These are phyloP conservation scores for Mallotus repandus DNA, from an alignment of 441 rosid species.

Conservation along the genomic window DNA sequence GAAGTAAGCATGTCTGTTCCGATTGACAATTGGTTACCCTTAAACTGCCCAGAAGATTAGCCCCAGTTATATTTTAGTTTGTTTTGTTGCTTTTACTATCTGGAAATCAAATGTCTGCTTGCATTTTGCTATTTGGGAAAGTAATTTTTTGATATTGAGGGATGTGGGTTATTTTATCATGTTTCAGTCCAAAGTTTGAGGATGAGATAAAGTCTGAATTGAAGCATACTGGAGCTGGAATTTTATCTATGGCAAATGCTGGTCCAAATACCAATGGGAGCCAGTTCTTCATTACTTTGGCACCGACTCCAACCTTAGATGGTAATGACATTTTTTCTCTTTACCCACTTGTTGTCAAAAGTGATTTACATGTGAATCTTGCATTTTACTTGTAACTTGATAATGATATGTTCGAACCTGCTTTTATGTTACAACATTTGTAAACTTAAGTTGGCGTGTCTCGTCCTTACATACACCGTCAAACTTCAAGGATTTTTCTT, in stretches of 20 bases:
- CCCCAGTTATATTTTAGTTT: background rate
- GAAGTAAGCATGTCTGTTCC: too few relatives aligned
- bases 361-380: background rate
- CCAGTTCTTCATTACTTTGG: slow-evolving; percentile 89
- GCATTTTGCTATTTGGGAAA: background rate
- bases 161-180: background rate
- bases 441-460: background rate
- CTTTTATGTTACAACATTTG: background rate
- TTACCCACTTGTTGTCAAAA: background rate
- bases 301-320: slow-evolving; percentile 82
- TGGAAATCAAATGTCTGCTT: background rate
- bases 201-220: slow-evolving; percentile 83
- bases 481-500: background rate
- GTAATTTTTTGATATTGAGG: background rate
- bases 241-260: slow-evolving; percentile 96
- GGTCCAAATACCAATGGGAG: slow-evolving; percentile 95
- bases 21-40: background rate
- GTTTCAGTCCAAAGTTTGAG: slow-evolving; percentile 63
- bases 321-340: slow-evolving; percentile 39
- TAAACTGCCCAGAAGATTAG: background rate
- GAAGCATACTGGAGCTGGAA: slow-evolving; percentile 97
- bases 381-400: background rate
- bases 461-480: background rate
- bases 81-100: background rate
- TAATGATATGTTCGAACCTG: background rate